Percentiles rank a stretch among this genome's conserved stretches.
Evolutionary conservation across 2,329 filamentous ascomycete species (phyloP).

Genomic region (Cyphellophora attinorum): DNA sequence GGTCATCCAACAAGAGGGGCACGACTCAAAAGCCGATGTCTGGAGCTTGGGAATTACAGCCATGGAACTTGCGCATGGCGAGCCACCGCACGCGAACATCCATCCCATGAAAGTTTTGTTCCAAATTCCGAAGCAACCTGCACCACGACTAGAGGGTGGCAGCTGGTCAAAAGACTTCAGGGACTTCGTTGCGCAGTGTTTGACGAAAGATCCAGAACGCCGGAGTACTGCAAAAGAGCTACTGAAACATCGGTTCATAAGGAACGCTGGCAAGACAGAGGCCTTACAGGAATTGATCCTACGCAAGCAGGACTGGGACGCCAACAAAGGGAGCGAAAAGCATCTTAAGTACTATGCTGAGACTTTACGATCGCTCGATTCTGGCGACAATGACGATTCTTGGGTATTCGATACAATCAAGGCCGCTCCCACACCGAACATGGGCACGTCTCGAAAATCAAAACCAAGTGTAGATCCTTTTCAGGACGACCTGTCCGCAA

Average conservation of each 20-base stretch:
- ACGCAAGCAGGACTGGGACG: conserved; percentile 73
- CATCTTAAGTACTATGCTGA: conserved; percentile 88
- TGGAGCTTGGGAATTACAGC: conserved; percentile 90
- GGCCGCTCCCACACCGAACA: conserved; percentile 50
- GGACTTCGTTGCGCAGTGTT: conserved; percentile 81
- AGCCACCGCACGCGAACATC: conserved; percentile 75
- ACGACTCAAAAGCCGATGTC: conserved; percentile 85
- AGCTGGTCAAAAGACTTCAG: conserved; percentile 83
- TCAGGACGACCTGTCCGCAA: conserved; percentile 26
- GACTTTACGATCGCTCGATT: conserved; percentile 60
- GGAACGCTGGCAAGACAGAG: conserved; percentile 78
- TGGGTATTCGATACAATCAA: conserved; percentile 97
- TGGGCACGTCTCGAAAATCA: conserved; percentile 40
- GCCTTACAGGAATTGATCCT: conserved; percentile 75
- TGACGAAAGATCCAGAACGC: conserved; percentile 83
- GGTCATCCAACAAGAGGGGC: conserved; percentile 77
- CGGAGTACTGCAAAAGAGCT: conserved; percentile 79
- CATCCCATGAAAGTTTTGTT: conserved; percentile 94
- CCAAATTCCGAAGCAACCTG: conserved; percentile 77
- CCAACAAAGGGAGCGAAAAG: conserved; percentile 56
- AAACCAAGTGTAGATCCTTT: conserved; percentile 34
- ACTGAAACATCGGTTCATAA: conserved; percentile 79
- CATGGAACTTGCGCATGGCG: conserved; percentile 78
- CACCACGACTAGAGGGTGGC: conserved; percentile 71
- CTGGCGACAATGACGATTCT: conserved; percentile 55